Percentiles rank a stretch among this genome's conserved stretches.
These are phyloP conservation scores for Tylopilus intermedius DNA, from an alignment of 768 basidiomycete genomes.

Conservation along the genomic window DNA sequence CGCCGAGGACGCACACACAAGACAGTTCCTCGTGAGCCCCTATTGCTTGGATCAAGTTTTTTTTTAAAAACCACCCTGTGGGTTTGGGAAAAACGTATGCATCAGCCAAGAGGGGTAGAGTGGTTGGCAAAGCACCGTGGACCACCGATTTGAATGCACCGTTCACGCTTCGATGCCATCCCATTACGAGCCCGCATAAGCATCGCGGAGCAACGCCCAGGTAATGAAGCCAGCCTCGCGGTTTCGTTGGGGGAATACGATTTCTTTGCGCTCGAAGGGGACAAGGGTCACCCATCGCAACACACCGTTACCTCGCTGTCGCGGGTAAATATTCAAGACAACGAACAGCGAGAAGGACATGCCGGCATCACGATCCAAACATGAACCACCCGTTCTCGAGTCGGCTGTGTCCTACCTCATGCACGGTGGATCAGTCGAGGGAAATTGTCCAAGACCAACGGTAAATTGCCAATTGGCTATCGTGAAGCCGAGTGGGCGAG, in stretches of 20 bases:
- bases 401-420: slow-evolving; percentile 2
- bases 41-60: neutral
- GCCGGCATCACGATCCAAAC: slow-evolving; percentile 3
- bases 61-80: neutral
- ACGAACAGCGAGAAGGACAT: neutral
- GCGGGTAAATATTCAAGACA: neutral
- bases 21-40: slow-evolving; percentile 1
- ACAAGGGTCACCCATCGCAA: neutral
- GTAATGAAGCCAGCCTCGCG: neutral
- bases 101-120: neutral
- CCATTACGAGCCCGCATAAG: neutral
- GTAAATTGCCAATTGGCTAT: slow-evolving; percentile 11
- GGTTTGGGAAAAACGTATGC: neutral
- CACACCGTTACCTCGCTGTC: neutral
- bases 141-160: neutral
- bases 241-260: neutral
- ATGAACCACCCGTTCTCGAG: neutral
- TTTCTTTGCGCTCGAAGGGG: neutral
- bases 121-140: neutral
- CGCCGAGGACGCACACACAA: slow-evolving; percentile 1
- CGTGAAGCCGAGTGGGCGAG: neutral
- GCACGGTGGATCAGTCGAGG: neutral
- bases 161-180: neutral
- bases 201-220: neutral
- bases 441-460: slow-evolving; percentile 1